Evolutionary conservation across 2,329 filamentous ascomycete genomes (phyloP).

Genomic region (Pseudogymnoascus destructans): DNA sequence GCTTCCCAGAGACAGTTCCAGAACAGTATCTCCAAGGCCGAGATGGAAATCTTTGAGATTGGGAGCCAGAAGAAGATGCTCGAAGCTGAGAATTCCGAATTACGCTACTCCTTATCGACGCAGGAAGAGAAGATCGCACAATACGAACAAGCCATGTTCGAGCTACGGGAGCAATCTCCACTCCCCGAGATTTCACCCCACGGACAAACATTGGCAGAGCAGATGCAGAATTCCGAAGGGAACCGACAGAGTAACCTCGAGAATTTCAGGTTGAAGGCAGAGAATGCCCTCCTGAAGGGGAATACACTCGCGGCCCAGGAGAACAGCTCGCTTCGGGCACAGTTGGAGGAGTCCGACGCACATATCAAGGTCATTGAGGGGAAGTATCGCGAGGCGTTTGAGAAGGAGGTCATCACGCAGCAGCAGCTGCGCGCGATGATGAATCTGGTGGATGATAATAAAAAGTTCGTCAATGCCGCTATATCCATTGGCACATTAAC

Average conservation of each 20-base stretch:
- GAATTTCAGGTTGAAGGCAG: conserved; percentile 45
- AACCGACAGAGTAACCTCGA: conserved; percentile 33
- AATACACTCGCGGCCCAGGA: conserved; percentile 41
- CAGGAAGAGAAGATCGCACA: conserved; percentile 31
- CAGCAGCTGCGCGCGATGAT: conserved; percentile 44
- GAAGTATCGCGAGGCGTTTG: conserved; percentile 42
- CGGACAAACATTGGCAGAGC: conserved; percentile 40
- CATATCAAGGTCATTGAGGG: conserved; percentile 39
- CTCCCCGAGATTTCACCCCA: background rate
- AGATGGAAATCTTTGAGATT: conserved; percentile 24
- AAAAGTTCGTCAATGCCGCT: conserved; percentile 25
- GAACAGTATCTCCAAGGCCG: conserved; percentile 26
- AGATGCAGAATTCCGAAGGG: conserved; percentile 33
- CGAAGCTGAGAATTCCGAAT: conserved; percentile 30
- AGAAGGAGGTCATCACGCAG: conserved; percentile 43
- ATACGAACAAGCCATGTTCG: conserved; percentile 33
- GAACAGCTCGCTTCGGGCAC: conserved; percentile 39
- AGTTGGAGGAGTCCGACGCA: conserved; percentile 41
- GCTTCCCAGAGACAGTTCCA: conserved; percentile 28
- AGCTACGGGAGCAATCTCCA: conserved; percentile 42
- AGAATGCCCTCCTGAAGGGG: conserved; percentile 45
- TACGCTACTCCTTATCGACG: conserved; percentile 18
- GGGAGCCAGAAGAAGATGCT: conserved; percentile 34
- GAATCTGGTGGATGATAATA: conserved; percentile 33
- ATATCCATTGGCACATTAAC: conserved; percentile 24